These are phyloP conservation scores for Plasmodium gaboni DNA, from an alignment of 169 alveolate genomes.

Conservation along the genomic window DNA sequence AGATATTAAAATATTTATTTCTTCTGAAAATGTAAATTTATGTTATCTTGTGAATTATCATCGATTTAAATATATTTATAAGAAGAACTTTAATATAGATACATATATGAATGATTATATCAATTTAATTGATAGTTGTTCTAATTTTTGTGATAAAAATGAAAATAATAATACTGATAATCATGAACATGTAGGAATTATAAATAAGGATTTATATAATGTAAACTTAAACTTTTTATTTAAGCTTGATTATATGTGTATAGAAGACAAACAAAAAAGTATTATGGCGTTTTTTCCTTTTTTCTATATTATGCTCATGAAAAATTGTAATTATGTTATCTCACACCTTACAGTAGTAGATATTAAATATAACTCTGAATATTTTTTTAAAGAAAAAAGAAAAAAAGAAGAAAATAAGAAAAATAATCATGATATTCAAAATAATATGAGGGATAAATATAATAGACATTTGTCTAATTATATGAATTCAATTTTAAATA, in stretches of 20 bases:
- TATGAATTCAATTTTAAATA: background rate
- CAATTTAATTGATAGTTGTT: conserved; percentile 61
- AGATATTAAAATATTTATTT: conserved; percentile 26
- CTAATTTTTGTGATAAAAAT: conserved; percentile 24
- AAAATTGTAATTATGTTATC: conserved; percentile 53
- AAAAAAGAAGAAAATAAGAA: conserved; percentile 5
- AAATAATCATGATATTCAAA: background rate
- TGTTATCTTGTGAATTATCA: conserved; percentile 71
- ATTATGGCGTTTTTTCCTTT: conserved; percentile 36
- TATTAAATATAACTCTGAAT: conserved; percentile 17
- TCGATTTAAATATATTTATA: conserved; percentile 47
- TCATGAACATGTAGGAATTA: conserved; percentile 60
- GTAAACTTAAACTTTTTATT: conserved; percentile 58
- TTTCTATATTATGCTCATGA: conserved; percentile 60
- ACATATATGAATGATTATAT: conserved; percentile 65
- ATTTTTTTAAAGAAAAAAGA: conserved; percentile 1
- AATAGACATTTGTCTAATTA: background rate
- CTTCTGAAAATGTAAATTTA: conserved; percentile 58
- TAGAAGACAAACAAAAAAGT: conserved; percentile 17
- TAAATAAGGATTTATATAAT: conserved; percentile 71
- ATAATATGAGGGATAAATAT: background rate
- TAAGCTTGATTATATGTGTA: conserved; percentile 18
- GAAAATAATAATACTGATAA: background rate
- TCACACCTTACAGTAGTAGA: conserved; percentile 70
- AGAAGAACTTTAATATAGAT: conserved; percentile 36